Evolutionary conservation across 2,329 filamentous ascomycete species (phyloP).

Genomic region (Fusarium oligoseptatum): DNA sequence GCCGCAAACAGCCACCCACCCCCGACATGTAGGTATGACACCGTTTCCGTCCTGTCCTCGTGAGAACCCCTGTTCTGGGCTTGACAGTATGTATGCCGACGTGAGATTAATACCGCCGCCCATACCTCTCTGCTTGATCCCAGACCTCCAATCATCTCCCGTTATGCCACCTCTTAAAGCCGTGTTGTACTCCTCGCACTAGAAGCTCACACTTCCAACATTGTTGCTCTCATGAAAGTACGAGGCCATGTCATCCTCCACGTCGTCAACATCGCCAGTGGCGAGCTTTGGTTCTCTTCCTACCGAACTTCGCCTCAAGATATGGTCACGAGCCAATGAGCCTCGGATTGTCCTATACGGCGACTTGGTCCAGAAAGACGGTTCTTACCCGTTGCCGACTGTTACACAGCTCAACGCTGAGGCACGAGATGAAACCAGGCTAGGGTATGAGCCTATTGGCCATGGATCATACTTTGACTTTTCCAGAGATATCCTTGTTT

Average conservation of each 20-base stretch:
- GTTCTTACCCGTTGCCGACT: conserved; percentile 51
- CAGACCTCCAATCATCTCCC: conserved; percentile 32
- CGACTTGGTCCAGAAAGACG: conserved; percentile 49
- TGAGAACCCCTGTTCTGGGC: conserved; percentile 43
- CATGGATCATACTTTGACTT: conserved; percentile 55
- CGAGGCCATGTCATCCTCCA: conserved; percentile 15
- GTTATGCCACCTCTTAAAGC: conserved; percentile 21
- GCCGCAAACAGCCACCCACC: conserved; percentile 47
- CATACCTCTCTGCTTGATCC: conserved; percentile 33
- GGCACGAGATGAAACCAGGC: conserved; percentile 51
- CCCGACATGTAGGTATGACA: conserved; percentile 46
- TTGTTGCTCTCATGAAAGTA: conserved; percentile 10
- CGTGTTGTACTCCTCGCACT: background rate
- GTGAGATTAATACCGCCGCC: conserved; percentile 45
- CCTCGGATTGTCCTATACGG: conserved; percentile 54
- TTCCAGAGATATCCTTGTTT: conserved; percentile 54
- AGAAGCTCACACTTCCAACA: conserved; percentile 22
- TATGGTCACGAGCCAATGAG: conserved; percentile 54
- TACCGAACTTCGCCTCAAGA: conserved; percentile 54
- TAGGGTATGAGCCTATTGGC: conserved; percentile 52
- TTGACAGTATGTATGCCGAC: conserved; percentile 37
- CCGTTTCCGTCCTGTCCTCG: conserved; percentile 47
- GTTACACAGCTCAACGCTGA: conserved; percentile 55
- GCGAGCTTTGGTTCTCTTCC: conserved; percentile 50
- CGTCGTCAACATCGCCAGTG: conserved; percentile 23